These are phyloP conservation scores for Fusarium torulosum DNA, from an alignment of 2,329 filamentous ascomycete genomes.

Conservation along the genomic window DNA sequence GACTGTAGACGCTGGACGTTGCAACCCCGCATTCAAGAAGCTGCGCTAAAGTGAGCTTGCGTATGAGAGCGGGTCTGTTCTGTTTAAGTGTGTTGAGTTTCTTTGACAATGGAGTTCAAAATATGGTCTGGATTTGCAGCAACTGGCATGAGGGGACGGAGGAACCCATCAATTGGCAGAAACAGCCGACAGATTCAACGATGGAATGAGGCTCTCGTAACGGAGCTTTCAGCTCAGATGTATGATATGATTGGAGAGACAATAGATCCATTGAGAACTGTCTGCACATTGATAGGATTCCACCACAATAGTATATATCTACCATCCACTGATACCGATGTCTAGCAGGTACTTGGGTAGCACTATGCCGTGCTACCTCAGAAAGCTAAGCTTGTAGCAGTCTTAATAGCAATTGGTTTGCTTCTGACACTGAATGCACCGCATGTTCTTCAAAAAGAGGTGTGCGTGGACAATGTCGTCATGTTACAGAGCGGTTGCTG, in stretches of 20 bases:
- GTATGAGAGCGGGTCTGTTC: slow-evolving; percentile 12
- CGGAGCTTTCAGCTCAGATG: not conserved
- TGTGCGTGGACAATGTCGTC: slow-evolving; percentile 47
- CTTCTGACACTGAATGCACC: slow-evolving; percentile 1
- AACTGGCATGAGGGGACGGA: slow-evolving; percentile 15
- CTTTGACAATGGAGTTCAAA: slow-evolving; percentile 28
- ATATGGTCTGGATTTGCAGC: slow-evolving; percentile 27
- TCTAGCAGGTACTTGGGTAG: not conserved
- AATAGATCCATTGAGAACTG: slow-evolving; percentile 5
- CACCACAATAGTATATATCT: not conserved
- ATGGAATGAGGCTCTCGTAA: slow-evolving; percentile 25
- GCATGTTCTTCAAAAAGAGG: slow-evolving; percentile 9
- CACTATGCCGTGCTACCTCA: not conserved
- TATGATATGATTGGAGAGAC: slow-evolving; percentile 13
- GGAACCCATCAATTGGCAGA: slow-evolving; percentile 5
- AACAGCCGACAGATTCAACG: slow-evolving; percentile 3
- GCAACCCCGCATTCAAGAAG: slow-evolving; percentile 41
- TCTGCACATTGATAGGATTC: not conserved
- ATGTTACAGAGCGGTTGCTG: slow-evolving; percentile 40
- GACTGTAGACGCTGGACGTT: slow-evolving; percentile 15
- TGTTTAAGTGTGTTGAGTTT: slow-evolving; percentile 21
- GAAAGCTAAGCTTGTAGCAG: slow-evolving; percentile 4
- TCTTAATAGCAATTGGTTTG: not conserved
- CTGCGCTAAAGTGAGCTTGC: slow-evolving; percentile 35
- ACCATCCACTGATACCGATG: not conserved